Conservation (phyloP, 2,329 filamentous ascomycete species). For the Elsinoe batatas region DNA sequence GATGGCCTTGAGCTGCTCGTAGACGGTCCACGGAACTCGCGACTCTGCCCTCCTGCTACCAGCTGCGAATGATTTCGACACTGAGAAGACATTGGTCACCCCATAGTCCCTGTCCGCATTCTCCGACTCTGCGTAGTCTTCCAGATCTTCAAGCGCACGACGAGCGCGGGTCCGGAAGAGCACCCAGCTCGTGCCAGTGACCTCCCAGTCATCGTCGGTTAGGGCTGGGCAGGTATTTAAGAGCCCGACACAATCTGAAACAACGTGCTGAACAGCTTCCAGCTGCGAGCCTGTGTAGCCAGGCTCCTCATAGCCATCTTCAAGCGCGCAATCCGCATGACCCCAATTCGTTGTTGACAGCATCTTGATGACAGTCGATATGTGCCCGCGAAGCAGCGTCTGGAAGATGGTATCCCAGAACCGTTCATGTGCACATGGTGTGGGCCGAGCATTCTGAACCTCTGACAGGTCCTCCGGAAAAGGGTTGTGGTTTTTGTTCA, state of each 20-base stretch:
- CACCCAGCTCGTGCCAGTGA: slow-evolving; percentile 71
- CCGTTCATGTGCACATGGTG: slow-evolving; percentile 62
- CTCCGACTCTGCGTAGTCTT: slow-evolving; percentile 68
- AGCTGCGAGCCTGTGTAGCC: slow-evolving; percentile 68
- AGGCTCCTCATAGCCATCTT: slow-evolving; percentile 48
- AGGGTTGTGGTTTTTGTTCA: slow-evolving; percentile 63
- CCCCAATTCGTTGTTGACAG: slow-evolving; percentile 70
- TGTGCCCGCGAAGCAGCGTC: slow-evolving; percentile 63
- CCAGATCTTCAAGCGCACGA: slow-evolving; percentile 59
- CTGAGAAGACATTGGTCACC: slow-evolving; percentile 20
- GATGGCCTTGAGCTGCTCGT: slow-evolving; percentile 69
- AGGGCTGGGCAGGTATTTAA: slow-evolving; percentile 64
- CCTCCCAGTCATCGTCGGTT: slow-evolving; percentile 64
- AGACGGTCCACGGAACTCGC: slow-evolving; percentile 80
- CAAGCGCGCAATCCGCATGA: slow-evolving; percentile 53
- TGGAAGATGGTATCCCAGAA: slow-evolving; percentile 83
- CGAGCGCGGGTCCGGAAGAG: slow-evolving; percentile 69
- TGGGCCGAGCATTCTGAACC: slow-evolving; percentile 55
- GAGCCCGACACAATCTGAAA: slow-evolving; percentile 57
- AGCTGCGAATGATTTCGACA: slow-evolving; percentile 51
- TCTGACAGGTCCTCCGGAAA: slow-evolving; percentile 58
- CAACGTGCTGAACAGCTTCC: slow-evolving; percentile 64
- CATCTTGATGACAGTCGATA: slow-evolving; percentile 55
- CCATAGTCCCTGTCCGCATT: slow-evolving; percentile 40
- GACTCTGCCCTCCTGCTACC: slow-evolving; percentile 67